Evolutionary conservation across 371 early-diverging fungal genomes (phyloP).

Genomic region (Choanephora cucurbitarum): DNA sequence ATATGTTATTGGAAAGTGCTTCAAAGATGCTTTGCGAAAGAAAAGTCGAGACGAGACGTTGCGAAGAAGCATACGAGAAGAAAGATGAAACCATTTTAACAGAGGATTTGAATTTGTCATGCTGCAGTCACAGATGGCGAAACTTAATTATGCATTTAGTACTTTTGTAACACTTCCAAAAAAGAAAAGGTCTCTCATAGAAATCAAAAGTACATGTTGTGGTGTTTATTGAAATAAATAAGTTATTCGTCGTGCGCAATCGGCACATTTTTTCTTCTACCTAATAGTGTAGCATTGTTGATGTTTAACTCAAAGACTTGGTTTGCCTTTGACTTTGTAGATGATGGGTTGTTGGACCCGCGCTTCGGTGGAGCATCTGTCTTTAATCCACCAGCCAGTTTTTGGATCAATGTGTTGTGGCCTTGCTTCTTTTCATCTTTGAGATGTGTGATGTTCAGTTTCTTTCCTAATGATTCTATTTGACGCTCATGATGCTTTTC

Average conservation of each 20-base stretch:
- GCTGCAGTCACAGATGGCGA: too few relatives aligned
- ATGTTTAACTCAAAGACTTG: slow-evolving; percentile 49
- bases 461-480: slow-evolving; percentile 3
- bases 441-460: background rate
- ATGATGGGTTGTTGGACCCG: background rate
- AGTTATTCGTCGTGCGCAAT: background rate
- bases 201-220: too few relatives aligned
- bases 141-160: too few relatives aligned
- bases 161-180: too few relatives aligned
- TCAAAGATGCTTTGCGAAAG: background rate
- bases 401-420: slow-evolving; percentile 1
- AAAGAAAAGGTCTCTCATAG: too few relatives aligned
- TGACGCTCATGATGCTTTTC: slow-evolving; percentile 5
- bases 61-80: background rate
- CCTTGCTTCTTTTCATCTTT: background rate
- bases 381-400: slow-evolving; percentile 3
- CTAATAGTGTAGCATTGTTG: slow-evolving; percentile 48
- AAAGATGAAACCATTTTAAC: too few relatives aligned
- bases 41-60: background rate
- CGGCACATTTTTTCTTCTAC: slow-evolving; percentile 22
- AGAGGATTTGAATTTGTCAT: too few relatives aligned
- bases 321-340: slow-evolving; percentile 15
- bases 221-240: background rate
- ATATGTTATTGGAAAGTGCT: background rate
- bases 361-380: background rate